Percentiles rank a stretch among this genome's conserved stretches.
Evolutionary conservation across 805 yeast species (phyloP).

Genomic region (Barnettozyma botsteinii): DNA sequence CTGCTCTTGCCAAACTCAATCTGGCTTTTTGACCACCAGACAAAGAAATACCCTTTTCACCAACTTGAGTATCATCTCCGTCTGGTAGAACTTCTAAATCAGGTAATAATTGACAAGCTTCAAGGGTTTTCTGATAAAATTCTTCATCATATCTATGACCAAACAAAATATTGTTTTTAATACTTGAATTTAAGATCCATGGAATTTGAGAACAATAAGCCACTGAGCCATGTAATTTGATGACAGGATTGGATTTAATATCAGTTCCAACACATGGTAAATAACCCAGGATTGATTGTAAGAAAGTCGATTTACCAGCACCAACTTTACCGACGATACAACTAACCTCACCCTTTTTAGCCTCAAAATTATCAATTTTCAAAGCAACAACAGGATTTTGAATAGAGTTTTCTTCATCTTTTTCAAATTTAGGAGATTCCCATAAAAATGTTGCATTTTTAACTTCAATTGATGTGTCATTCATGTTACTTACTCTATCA

Average conservation of each 20-base stretch:
- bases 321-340: slow-evolving; percentile 92
- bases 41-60: slow-evolving; percentile 93
- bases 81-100: slow-evolving; percentile 79
- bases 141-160: slow-evolving; percentile 80
- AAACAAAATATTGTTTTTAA: slow-evolving; percentile 83
- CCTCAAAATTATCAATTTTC: slow-evolving; percentile 51
- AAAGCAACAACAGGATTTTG: slow-evolving; percentile 41
- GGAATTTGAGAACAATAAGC: slow-evolving; percentile 94
- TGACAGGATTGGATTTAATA: slow-evolving; percentile 24
- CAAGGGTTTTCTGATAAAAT: slow-evolving; percentile 73
- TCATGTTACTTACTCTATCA: slow-evolving; percentile 18
- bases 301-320: slow-evolving; percentile 78
- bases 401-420: slow-evolving; percentile 35
- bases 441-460: slow-evolving; percentile 51
- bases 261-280: slow-evolving; percentile 35
- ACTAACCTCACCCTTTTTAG: slow-evolving; percentile 69
- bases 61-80: slow-evolving; percentile 87
- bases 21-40: slow-evolving; percentile 99
- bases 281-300: slow-evolving; percentile 79
- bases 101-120: slow-evolving; percentile 80
- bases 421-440: slow-evolving; percentile 26
- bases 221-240: slow-evolving; percentile 68
- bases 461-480: slow-evolving; percentile 34
- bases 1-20: slow-evolving; percentile 90
- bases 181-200: slow-evolving; percentile 95